A percentile compares a stretch with the other conserved stretches of the same genome.
phyloP scores from a whole-genome alignment of 1,284 basidiomycete species.

The Sphagnurus paluster region DNA sequence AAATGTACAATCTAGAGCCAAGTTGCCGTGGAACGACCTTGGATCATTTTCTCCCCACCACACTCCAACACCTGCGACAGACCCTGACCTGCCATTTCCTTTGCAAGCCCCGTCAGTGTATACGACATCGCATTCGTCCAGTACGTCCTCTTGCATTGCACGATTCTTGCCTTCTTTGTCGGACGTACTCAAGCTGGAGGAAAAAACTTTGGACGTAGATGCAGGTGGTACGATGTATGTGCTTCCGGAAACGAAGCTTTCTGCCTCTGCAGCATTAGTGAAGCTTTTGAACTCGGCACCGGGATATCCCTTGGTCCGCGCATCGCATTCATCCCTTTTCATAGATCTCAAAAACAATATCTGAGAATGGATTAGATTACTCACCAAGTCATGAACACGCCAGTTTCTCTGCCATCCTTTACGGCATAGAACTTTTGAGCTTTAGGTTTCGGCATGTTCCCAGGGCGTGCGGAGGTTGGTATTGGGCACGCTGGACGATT shows the following conservation, averaged over 20 bases:
- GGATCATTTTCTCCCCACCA: slow-evolving; percentile 71
- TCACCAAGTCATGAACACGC: slow-evolving; percentile 37
- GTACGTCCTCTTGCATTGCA: slow-evolving; percentile 19
- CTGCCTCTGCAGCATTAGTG: slow-evolving; percentile 48
- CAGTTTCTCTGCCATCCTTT: slow-evolving; percentile 29
- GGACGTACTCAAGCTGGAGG: background rate
- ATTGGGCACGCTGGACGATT: background rate
- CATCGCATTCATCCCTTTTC: slow-evolving; percentile 57
- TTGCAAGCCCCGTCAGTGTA: slow-evolving; percentile 83
- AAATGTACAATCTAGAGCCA: no score
- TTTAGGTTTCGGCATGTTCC: slow-evolving; percentile 24
- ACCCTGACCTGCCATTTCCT: slow-evolving; percentile 64
- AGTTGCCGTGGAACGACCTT: no score
- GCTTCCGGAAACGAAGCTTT: slow-evolving; percentile 34
- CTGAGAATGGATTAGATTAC: slow-evolving; percentile 8
- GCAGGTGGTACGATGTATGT: slow-evolving; percentile 3
- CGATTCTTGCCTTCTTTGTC: slow-evolving; percentile 27
- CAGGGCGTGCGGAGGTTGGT: background rate
- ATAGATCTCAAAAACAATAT: slow-evolving; percentile 3
- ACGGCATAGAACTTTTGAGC: slow-evolving; percentile 38
- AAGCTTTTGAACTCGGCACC: slow-evolving; percentile 70
- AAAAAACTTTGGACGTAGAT: slow-evolving; percentile 5
- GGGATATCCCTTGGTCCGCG: slow-evolving; percentile 56
- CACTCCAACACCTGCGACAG: slow-evolving; percentile 72
- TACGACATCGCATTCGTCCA: slow-evolving; percentile 50